Conservation (phyloP, 495 filamentous ascomycete genomes). For the Parachaetomium inaequale region DNA sequence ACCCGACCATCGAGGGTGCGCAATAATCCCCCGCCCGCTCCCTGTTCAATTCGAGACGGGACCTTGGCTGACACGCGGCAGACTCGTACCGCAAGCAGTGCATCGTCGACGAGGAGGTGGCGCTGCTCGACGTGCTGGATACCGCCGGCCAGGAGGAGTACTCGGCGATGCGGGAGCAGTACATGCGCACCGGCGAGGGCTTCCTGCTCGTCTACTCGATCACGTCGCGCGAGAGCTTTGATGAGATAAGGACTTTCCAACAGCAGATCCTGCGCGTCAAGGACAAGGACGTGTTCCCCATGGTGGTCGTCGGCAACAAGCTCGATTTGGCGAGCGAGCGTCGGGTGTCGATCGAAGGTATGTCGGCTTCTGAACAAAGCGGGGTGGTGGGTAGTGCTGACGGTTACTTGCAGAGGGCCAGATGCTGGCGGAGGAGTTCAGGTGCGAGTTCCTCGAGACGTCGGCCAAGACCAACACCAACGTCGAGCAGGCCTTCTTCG, state of each 20-base stretch:
- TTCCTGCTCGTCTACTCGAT: constrained; percentile 98
- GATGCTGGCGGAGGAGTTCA: constrained; percentile 77
- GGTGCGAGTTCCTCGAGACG: constrained; percentile 97
- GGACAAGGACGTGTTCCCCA: constrained; percentile 98
- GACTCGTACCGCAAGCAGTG: constrained; percentile 99
- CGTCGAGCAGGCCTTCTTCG: constrained; percentile 97
- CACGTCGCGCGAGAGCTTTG: constrained; percentile 93
- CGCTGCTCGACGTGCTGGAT: constrained; percentile 93
- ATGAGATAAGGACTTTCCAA: constrained; percentile 97
- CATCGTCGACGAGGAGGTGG: constrained; percentile 96
- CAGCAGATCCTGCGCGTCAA: constrained; percentile 98
- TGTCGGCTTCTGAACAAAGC: constrained; percentile 20
- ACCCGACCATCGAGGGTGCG: constrained; percentile 98
- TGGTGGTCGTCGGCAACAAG: constrained; percentile 99
- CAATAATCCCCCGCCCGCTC: constrained; percentile 6
- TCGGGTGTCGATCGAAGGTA: constrained; percentile 87
- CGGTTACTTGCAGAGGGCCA: constrained; percentile 69
- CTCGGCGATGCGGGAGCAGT: constrained; percentile 98
- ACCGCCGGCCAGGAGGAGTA: constrained; percentile 99
- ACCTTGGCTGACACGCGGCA: constrained; percentile 42
- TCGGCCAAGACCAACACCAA: constrained; percentile 97
- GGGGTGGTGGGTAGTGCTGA: not conserved
- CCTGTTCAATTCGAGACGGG: not conserved
- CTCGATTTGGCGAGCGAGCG: constrained; percentile 93
- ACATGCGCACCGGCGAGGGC: constrained; percentile 98